Evolutionary conservation across 257 asterid genomes (phyloP), one percentile per base, ranked within the genome.

Genomic region (Jaltomata sinuosa): DNA sequence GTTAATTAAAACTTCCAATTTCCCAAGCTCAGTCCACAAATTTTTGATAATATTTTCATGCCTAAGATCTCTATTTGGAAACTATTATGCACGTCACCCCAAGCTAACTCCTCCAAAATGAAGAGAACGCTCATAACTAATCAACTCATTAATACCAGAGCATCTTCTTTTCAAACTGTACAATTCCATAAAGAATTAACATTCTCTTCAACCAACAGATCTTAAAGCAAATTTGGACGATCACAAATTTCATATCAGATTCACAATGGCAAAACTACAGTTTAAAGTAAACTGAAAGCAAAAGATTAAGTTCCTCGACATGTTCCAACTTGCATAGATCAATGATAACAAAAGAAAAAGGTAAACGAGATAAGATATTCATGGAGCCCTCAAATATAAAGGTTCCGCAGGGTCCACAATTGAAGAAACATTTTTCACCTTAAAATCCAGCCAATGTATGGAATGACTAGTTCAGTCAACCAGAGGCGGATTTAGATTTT

Each of bases 181-280:
- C 71, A 78, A 79, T 42, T 32, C 34, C 69, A 67, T 42, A 38
- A 25, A 67, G 79, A 32, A 55, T 3, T 14, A 62, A 14, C 74
- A 50, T 0, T 3, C 6, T 52, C 45, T 50, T 47, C 82, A 67
- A 86, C 54, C 65, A 68, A 32, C 68, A 53, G 11, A 85, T 36
- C 69, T 42, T 59, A 31, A 47, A 31, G 25, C 55, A 34, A 31
- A 69, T 29, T 59, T 74, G 77, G 8, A 85, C 38, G 31, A 53
- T 52, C 83, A 84, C 83, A 83, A 59, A 52, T 55, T 49, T 83
- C 71, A 15, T 81, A 53, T 84, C 82, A 71, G 84, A 15, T 80
- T 76, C 61, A 27, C 8, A 7, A 45, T 25, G 42, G 59, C 0
- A 22, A 76, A 76, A 47, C 62, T 76, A 76, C 27, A 27, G 42